Evolutionary conservation across 805 yeast genomes (phyloP).

Genomic region (Ogataea populi-albae): DNA sequence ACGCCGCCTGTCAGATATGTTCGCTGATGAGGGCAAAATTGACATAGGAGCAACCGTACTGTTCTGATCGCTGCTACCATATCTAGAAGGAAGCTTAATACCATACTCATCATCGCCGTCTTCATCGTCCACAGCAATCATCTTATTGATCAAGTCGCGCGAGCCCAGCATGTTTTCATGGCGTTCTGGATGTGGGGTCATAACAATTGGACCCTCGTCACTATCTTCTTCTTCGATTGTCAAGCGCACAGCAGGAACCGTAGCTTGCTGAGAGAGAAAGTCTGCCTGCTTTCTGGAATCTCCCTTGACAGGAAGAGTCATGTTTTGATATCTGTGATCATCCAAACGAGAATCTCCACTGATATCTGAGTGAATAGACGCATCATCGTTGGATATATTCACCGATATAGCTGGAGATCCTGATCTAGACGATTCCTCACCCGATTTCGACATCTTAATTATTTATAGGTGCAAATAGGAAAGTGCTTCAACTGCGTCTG

Average conservation of each 20-base stretch:
- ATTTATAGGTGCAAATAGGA: no score
- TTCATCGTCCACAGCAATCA: constrained; percentile 30
- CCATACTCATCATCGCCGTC: constrained; percentile 29
- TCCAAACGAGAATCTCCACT: constrained; percentile 35
- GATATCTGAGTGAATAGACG: constrained; percentile 33
- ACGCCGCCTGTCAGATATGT: constrained; percentile 14
- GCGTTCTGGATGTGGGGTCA: constrained; percentile 10
- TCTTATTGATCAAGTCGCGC: constrained; percentile 29
- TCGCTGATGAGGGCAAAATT: constrained; percentile 4
- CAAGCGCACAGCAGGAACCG: neutral
- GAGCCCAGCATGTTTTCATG: constrained; percentile 25
- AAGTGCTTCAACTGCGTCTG: no score
- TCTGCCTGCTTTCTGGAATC: constrained; percentile 21
- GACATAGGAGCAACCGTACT: neutral
- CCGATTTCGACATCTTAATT: constrained; percentile 27
- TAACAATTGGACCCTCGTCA: neutral
- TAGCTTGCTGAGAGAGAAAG: constrained; percentile 2
- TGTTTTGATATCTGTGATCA: constrained; percentile 35
- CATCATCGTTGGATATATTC: constrained; percentile 30
- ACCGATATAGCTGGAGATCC: constrained; percentile 28
- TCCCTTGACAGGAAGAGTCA: constrained; percentile 33
- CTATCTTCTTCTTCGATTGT: constrained; percentile 13
- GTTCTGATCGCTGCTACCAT: constrained; percentile 5
- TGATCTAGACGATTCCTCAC: constrained; percentile 20
- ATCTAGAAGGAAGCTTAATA: constrained; percentile 23